A percentile compares a stretch with the other conserved stretches of the same genome.
Evolutionary conservation across 805 yeast genomes (phyloP).

Genomic region (Nakazawaea molendinolei): DNA sequence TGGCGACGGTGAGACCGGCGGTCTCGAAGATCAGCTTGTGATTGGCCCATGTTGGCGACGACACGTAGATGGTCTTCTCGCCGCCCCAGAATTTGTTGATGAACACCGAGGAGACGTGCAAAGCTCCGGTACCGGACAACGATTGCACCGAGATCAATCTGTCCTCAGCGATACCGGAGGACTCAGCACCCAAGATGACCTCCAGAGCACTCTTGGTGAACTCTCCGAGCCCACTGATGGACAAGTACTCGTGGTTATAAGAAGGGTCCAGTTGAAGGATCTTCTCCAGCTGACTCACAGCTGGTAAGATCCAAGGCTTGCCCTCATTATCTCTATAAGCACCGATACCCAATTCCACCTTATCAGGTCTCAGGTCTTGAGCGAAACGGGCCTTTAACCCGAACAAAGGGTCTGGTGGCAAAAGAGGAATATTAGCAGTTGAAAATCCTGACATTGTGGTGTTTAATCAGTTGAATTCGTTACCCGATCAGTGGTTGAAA

Average conservation of each 20-base stretch:
- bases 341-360: constrained; percentile 85
- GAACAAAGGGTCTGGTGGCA: constrained; percentile 86
- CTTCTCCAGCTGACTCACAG: constrained; percentile 64
- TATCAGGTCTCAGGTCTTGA: constrained; percentile 51
- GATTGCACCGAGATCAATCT: constrained; percentile 65
- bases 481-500: background rate
- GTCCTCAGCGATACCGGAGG: constrained; percentile 40
- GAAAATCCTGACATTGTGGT: constrained; percentile 6
- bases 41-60: constrained; percentile 97
- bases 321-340: constrained; percentile 67
- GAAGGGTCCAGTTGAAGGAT: constrained; percentile 49
- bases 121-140: constrained; percentile 84
- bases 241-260: constrained; percentile 82
- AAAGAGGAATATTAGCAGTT: constrained; percentile 37
- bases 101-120: constrained; percentile 79
- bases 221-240: constrained; percentile 69
- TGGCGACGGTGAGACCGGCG: constrained; percentile 58
- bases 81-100: constrained; percentile 43
- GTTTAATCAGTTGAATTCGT: background rate
- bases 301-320: constrained; percentile 66
- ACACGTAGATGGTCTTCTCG: constrained; percentile 49
- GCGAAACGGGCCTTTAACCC: constrained; percentile 65
- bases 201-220: constrained; percentile 67
- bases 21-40: constrained; percentile 77
- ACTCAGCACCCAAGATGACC: constrained; percentile 61